Evolutionary conservation across 805 yeast genomes (phyloP), one percentile per base, ranked within the genome.

Genomic region (Candida tammaniensis): DNA sequence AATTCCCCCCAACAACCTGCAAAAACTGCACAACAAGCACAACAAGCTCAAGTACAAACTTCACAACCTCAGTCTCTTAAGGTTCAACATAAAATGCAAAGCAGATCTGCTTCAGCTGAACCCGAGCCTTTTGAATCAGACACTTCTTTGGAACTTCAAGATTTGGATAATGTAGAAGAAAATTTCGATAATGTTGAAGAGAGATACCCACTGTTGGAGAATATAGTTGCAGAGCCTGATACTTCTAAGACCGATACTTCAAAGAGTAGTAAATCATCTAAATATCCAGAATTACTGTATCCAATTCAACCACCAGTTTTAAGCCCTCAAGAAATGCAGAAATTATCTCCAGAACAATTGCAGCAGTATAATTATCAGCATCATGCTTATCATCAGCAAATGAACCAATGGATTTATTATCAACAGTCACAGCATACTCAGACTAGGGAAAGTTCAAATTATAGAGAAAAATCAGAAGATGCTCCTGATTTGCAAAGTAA

Each of bases 181-280:
- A 54, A n/a, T n/a, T n/a, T n/a, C n/a, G 70, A 66, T 17, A 54
- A 65, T 35, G 74, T 69, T 1, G 80, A 74, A 46, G 70, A 70
- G 37, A 54, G 80, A 31, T 77, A 66, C 44, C 82, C 78, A 1
- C 65, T 73, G 2, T 46, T 72, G n/a, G 74, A 70, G 17, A 63
- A 57, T 10, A 39, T 59, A 14, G 34, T 36, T 14, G 40, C 31
- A 18, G 42, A 34, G 9, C n/a, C n/a, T n/a, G 33, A 32, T 9
- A 23, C 26, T 4, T 11, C 21, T 7, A 13, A 30, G 11, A 29
- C 33, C 7, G 25, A 21, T n/a, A 23, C 27, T 6, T 12, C 39
- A 14, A 20, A 11, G 5, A 30, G 36, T 18, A 9, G 17, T 11
- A 26, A 38, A 24, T 33, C 41, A 12, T 25, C 37, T 3, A 10